These are phyloP conservation scores for Talaromyces sp. DNA, from an alignment of 2,329 filamentous ascomycete species.

Conservation along the genomic window DNA sequence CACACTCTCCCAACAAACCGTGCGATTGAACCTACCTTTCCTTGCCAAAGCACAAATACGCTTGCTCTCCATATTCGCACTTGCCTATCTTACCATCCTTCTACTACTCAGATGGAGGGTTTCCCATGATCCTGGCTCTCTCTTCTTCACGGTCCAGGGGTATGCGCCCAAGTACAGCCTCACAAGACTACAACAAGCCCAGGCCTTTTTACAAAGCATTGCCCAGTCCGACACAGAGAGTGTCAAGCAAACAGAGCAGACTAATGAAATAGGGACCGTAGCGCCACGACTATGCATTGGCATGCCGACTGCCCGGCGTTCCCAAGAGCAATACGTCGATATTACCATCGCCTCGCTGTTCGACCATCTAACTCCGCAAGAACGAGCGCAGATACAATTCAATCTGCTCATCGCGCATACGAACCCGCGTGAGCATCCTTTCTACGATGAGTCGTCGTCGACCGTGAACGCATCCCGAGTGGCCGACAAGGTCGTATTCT, in stretches of 20 bases:
- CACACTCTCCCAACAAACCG: background rate
- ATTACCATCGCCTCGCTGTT: slow-evolving; percentile 45
- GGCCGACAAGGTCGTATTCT: slow-evolving; percentile 42
- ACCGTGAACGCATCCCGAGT: slow-evolving; percentile 42
- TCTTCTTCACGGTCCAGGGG: background rate
- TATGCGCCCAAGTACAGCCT: slow-evolving; percentile 5
- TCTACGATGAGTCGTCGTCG: slow-evolving; percentile 26
- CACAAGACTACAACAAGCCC: background rate
- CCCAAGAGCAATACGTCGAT: slow-evolving; percentile 40
- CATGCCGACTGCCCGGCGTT: slow-evolving; percentile 42
- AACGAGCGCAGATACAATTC: slow-evolving; percentile 42
- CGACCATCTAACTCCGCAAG: slow-evolving; percentile 40
- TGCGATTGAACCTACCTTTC: background rate
- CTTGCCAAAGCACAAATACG: background rate
- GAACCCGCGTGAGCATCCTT: slow-evolving; percentile 40
- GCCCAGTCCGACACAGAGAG: background rate
- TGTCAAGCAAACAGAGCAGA: background rate
- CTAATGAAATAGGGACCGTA: background rate
- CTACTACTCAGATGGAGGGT: background rate
- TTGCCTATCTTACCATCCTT: background rate
- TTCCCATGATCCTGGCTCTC: background rate
- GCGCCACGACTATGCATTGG: slow-evolving; percentile 36
- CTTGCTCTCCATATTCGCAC: background rate
- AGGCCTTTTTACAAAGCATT: background rate
- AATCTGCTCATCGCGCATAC: slow-evolving; percentile 46